A percentile compares a stretch with the other conserved stretches of the same genome.
Evolutionary conservation across 345 rosid species (phyloP).

Genomic region (Toxicodendron radicans): DNA sequence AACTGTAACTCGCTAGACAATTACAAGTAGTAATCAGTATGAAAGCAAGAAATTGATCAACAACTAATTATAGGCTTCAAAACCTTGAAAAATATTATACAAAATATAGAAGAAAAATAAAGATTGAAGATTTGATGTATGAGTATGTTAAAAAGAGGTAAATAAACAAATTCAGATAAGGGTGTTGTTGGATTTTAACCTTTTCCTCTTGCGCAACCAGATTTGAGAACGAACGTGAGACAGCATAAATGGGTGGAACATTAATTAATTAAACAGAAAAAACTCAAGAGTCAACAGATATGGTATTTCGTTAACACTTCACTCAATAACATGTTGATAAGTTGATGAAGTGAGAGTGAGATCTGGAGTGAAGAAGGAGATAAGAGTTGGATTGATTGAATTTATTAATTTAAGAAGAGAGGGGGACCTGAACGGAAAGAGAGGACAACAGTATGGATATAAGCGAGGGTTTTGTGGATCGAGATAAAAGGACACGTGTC

Average conservation of each 20-base stretch:
- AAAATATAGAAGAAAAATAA: background rate
- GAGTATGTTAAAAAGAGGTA: background rate
- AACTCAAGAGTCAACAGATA: background rate
- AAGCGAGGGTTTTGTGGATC: slow-evolving; percentile 31
- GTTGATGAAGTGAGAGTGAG: background rate
- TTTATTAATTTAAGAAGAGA: background rate
- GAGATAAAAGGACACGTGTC: slow-evolving; percentile 35
- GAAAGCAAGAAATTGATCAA: background rate
- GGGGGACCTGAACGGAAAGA: slow-evolving; percentile 14
- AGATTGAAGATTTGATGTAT: background rate
- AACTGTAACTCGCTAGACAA: slow-evolving; percentile 9
- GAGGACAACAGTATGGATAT: slow-evolving; percentile 21
- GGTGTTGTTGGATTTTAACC: slow-evolving; percentile 5
- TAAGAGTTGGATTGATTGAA: slow-evolving; percentile 27
- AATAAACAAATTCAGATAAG: background rate
- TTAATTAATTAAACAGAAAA: slow-evolving; percentile 2
- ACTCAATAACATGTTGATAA: slow-evolving; percentile 21
- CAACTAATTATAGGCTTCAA: background rate
- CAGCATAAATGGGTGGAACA: slow-evolving; percentile 37
- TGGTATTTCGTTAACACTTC: slow-evolving; percentile 19
- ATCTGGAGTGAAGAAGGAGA: background rate
- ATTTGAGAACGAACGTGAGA: slow-evolving; percentile 42
- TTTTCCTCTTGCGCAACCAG: slow-evolving; percentile 41
- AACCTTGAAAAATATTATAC: background rate
- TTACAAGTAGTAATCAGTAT: slow-evolving; percentile 3